Conservation (phyloP, 1,284 basidiomycete genomes). For the Tremellales sp. region DNA sequence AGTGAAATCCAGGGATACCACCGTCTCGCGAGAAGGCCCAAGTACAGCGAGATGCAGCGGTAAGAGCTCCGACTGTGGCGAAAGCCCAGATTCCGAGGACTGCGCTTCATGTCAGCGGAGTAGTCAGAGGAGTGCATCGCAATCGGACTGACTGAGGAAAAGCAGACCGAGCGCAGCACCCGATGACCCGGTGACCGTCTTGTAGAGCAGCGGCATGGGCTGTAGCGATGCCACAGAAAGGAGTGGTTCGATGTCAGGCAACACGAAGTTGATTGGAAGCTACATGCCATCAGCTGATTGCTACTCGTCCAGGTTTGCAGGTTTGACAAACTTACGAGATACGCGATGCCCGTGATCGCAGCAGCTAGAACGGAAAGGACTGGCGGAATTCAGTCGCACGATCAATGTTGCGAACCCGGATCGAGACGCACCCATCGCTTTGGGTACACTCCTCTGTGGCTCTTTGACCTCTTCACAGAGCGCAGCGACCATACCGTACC, state of each 20-base stretch:
- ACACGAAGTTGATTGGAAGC: slow-evolving; percentile 51
- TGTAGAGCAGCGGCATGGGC: slow-evolving; percentile 51
- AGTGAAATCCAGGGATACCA: slow-evolving; percentile 46
- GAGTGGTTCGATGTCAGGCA: slow-evolving; percentile 47
- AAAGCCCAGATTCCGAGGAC: slow-evolving; percentile 52
- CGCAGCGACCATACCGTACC: slow-evolving; percentile 49
- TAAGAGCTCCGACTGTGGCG: slow-evolving; percentile 50
- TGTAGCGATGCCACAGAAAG: slow-evolving; percentile 47
- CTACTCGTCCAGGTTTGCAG: too few species aligned
- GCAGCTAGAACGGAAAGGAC: slow-evolving; percentile 50
- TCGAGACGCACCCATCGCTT: slow-evolving; percentile 41
- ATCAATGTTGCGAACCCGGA: neutral
- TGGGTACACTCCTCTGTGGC: slow-evolving; percentile 44
- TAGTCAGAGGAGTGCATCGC: neutral
- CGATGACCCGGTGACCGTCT: slow-evolving; percentile 47
- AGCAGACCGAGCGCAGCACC: slow-evolving; percentile 51
- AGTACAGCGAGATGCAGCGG: slow-evolving; percentile 49
- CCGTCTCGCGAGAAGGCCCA: slow-evolving; percentile 52
- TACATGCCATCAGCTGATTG: slow-evolving; percentile 12
- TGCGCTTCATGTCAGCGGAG: slow-evolving; percentile 5
- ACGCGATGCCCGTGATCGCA: slow-evolving; percentile 49
- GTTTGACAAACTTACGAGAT: slow-evolving; percentile 26
- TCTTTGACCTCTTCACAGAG: slow-evolving; percentile 50
- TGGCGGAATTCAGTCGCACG: slow-evolving; percentile 27
- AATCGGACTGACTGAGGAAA: slow-evolving; percentile 45